These are phyloP conservation scores for Ceriops zippeliana DNA, from an alignment of 345 rosid genomes.

Conservation along the genomic window DNA sequence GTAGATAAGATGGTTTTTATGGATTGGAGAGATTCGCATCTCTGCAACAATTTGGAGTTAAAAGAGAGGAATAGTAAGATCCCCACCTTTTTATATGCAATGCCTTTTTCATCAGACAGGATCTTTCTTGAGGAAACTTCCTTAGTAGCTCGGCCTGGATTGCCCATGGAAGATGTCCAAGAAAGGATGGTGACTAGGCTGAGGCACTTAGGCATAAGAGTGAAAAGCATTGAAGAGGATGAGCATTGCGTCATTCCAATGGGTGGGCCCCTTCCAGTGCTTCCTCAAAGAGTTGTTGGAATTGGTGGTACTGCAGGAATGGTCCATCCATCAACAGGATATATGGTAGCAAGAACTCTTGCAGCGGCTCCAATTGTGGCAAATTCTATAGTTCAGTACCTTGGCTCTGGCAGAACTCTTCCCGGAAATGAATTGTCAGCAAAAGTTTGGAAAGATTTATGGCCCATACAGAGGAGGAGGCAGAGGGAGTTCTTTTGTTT, in stretches of 20 bases:
- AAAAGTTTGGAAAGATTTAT: slow-evolving; percentile 85
- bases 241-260: slow-evolving; percentile 91
- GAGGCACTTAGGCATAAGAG: slow-evolving; percentile 75
- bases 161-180: slow-evolving; percentile 76
- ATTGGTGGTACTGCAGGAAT: slow-evolving; percentile 95
- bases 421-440: slow-evolving; percentile 61
- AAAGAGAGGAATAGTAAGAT: slow-evolving; percentile 59
- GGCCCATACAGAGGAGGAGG: slow-evolving; percentile 92
- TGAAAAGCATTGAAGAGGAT: slow-evolving; percentile 80
- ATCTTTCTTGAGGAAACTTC: slow-evolving; percentile 97
- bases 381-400: slow-evolving; percentile 66
- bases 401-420: slow-evolving; percentile 43
- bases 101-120: slow-evolving; percentile 78
- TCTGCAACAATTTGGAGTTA: slow-evolving; percentile 39
- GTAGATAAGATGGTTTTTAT: slow-evolving; percentile 91
- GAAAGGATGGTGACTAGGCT: slow-evolving; percentile 94
- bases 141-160: slow-evolving; percentile 86
- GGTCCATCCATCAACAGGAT: slow-evolving; percentile 94
- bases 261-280: slow-evolving; percentile 96
- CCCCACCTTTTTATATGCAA: slow-evolving; percentile 89
- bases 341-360: slow-evolving; percentile 97
- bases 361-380: slow-evolving; percentile 96
- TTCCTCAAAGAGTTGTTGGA: slow-evolving; percentile 93
- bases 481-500: slow-evolving; percentile 99
- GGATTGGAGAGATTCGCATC: slow-evolving; percentile 98